Evolutionary conservation across 495 filamentous ascomycete species (phyloP).

Genomic region (Polyplosphaeria fusca): DNA sequence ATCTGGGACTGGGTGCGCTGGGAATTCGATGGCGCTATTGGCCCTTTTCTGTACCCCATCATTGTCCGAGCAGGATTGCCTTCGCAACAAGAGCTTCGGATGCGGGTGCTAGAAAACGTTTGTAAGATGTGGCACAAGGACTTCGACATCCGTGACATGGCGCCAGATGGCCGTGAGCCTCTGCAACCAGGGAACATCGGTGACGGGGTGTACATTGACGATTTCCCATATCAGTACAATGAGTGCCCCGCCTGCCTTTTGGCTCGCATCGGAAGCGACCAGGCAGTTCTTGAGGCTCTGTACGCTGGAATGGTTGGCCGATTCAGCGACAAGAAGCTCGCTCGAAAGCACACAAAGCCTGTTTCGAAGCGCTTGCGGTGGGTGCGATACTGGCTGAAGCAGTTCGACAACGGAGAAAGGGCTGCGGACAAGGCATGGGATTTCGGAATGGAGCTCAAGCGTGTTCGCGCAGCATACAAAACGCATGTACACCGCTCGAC

Average conservation of each 20-base stretch:
- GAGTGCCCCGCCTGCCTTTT: conserved; percentile 24
- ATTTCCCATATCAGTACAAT: conserved; percentile 16
- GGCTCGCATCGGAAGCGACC: conserved; percentile 13
- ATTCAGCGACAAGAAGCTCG: neutral
- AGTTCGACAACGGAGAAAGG: neutral
- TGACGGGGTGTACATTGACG: neutral
- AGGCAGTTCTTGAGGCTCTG: conserved; percentile 10
- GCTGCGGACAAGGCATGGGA: conserved; percentile 17
- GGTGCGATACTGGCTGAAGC: conserved; percentile 15
- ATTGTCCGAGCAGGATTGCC: conserved; percentile 2
- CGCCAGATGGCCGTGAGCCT: conserved; percentile 6
- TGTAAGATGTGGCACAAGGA: conserved; percentile 10
- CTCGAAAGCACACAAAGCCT: neutral
- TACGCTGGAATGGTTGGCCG: conserved; percentile 14
- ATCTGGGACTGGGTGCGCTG: conserved; percentile 7
- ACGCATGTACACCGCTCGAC: neutral
- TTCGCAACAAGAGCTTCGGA: neutral
- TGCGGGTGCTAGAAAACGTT: conserved; percentile 19
- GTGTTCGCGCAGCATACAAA: conserved; percentile 1
- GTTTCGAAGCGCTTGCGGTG: conserved; percentile 1
- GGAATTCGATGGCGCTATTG: conserved; percentile 15
- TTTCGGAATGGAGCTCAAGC: conserved; percentile 12
- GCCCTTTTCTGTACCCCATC: conserved; percentile 12
- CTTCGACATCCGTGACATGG: neutral
- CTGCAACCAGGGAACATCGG: neutral